Evolutionary conservation across 108 stramenopile genomes (phyloP), one percentile per base, ranked within the genome.

Genomic region (Aureococcus anophagefferens): DNA sequence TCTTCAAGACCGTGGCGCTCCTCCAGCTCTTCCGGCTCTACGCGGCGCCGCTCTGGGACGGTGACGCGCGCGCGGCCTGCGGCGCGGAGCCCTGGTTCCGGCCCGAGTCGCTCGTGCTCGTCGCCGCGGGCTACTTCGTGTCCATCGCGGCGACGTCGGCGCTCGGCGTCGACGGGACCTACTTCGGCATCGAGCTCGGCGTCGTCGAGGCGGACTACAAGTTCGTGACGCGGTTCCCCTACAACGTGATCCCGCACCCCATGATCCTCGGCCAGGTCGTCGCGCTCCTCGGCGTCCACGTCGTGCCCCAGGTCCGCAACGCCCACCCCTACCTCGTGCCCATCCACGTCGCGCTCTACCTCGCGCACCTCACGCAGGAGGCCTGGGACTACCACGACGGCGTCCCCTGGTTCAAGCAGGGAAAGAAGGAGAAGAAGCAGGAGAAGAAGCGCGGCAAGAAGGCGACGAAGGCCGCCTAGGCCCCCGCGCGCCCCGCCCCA

Each of bases 151-250:
- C 79, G 36, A 62, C 70, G 30, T 28, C 13, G 21, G 79, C 74
- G 21, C 45, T 80, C 28, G 79, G 79, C 32, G 51, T 76, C 30
- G 72, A 80, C 76, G 44, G 76, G 28, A 80, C 79, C 18, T 80
- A 80, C 69, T 80, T 80, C 63, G 79, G 70, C 35, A 63, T 70
- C 21, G 79, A 80, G 65, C 69, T 80, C 18, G 79, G 75, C 63
- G 7, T 68, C 18, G 65, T 74, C 30, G 37, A 71, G 37, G 62
- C 62, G 59, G 76, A 73, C 40, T 46, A 45, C 65, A 76, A 80
- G 76, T 73, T 69, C 75, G 75, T 80, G 29, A 71, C 68, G 21
- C 13, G 4, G 29, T 80, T 80, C 79, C 79, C 79, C 28, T 80
- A 80, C 69, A 67, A 62, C 65, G 31, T 65, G 46, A 28, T 76